Base-by-base conservation (phyloP, 768 basidiomycete species). In the Royoungia palumana region DNA sequence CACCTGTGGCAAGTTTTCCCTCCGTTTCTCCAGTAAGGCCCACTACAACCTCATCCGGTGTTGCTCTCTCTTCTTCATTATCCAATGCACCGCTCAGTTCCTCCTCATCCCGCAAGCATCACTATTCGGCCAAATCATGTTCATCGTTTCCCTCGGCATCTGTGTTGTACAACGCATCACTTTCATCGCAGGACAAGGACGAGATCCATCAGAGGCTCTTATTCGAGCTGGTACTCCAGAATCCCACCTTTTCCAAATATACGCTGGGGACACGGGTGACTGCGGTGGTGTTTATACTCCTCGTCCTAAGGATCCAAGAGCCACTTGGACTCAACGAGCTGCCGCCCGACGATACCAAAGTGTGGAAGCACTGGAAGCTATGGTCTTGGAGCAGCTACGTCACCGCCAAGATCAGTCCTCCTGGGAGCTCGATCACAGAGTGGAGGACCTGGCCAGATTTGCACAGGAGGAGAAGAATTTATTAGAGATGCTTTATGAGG, bases 171-270 rank as follows among this genome's bases (percentile, higher is more conserved):
- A 72, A 68, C 40, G 60, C 59, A 10, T 70, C 60, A 55, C 44
- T 72, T 1, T 64, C 70, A 4, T 64, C 65, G 8, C 53, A 75
- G 68, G 72, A 77, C 37, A 68, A 52, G 43, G 66, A 64, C 11
- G 55, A 54, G 35, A 54, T 61, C 8, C 61, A 72, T 49, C 57
- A 48, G 21, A 39, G 56, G 24, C 46, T 70, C 11, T 16, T 68
- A 5, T 19, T 68, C 6, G 19, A 56, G 20, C 51, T 36, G 1
- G 62, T 67, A 7, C 62, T 67, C 34, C 27, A 49, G 25, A 43
- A 39, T 0, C 66, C 64, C 1, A 6, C 22, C 19, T 40, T 64
- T 48, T 59, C 46, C 37, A 67, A 63, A 38, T 64, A 62, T 30
- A 39, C 9, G n/a, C 49, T 65, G 34, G 57, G 56, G 8, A 68